A percentile compares a stretch with the other conserved stretches of the same genome.
These are phyloP conservation scores for Endothia cerciana DNA, from an alignment of 2,329 filamentous ascomycete species.

Conservation along the genomic window DNA sequence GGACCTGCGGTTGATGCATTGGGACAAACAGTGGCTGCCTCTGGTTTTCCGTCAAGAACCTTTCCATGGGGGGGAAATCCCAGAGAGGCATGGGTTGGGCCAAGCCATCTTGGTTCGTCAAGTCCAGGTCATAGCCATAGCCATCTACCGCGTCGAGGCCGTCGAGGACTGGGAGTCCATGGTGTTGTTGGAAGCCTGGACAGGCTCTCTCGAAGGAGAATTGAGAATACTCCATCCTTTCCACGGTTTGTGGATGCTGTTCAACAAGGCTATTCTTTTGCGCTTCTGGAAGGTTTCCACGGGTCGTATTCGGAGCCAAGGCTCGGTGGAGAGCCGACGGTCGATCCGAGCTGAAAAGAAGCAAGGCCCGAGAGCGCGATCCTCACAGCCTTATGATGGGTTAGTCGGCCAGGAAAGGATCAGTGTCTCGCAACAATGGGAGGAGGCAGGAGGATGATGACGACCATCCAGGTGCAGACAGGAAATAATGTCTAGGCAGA, in stretches of 20 bases:
- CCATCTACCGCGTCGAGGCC: slow-evolving; percentile 11
- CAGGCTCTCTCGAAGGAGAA: slow-evolving; percentile 13
- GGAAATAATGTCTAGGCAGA: slow-evolving; percentile 14
- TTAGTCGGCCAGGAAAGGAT: not conserved
- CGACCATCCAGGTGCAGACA: slow-evolving; percentile 10
- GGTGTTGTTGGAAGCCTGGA: slow-evolving; percentile 14
- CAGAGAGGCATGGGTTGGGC: slow-evolving; percentile 31
- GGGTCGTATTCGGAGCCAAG: not conserved
- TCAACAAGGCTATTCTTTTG: too few relatives aligned
- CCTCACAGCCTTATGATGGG: slow-evolving; percentile 19
- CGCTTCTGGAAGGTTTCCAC: not conserved
- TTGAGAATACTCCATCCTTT: slow-evolving; percentile 19
- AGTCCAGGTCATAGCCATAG: slow-evolving; percentile 33
- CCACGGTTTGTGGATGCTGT: not conserved
- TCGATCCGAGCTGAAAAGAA: slow-evolving; percentile 7
- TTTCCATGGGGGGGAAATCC: slow-evolving; percentile 34
- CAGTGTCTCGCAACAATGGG: slow-evolving; percentile 5
- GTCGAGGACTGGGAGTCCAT: slow-evolving; percentile 6
- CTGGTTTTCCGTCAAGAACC: slow-evolving; percentile 37
- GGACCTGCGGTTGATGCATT: slow-evolving; percentile 23
- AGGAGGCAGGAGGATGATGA: not conserved
- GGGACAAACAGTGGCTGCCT: slow-evolving; percentile 36
- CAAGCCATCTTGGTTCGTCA: slow-evolving; percentile 33
- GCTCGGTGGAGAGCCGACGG: not conserved
- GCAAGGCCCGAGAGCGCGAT: slow-evolving; percentile 9